Evolutionary conservation across 2,329 filamentous ascomycete species (phyloP), one percentile per base, ranked within the genome.

Genomic region (Cadophora malorum): DNA sequence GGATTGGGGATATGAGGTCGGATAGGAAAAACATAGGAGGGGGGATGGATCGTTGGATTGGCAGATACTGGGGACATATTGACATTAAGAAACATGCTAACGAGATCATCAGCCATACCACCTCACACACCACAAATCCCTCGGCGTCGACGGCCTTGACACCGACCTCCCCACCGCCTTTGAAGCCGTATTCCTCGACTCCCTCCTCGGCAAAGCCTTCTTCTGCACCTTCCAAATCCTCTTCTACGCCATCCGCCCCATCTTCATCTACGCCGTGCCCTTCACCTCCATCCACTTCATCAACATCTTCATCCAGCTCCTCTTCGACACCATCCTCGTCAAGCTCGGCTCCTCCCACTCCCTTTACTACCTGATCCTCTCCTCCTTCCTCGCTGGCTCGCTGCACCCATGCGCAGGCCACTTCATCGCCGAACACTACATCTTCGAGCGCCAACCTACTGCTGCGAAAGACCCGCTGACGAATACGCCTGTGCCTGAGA

Each of bases 171-270:
- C 96, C 28, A 98, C 96, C 21, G 89, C 92, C 60, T 81, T 97
- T 62, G 96, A 99, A 83, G 95, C 94, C 71, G 82, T 97, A 78
- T 91, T 99, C 79, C 90, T 99, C 76, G 92, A 99, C 83, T 97
- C 94, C 8, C 90, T 99, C 75, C 88, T 95, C 21, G 96, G 96
- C 79, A 99, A 99, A 82, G 91, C 96, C 73, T 99, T 99, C 84
- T 99, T 99, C 86, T 95, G 92, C 83, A 99, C 96, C 74, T 99
- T 97, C 83, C 96, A 99, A 82, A 97, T 99, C 80, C 87, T 99
- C 79, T 99, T 99, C 86, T 99, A 99, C 83, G 96, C 96, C 76
- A 81, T 99, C 62, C 92, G 96, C 19, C 96, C 96, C 69, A 97
- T 98, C 91, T 90, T 94, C 81, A 87, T 99, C 74, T 97, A 97